A percentile compares a stretch with the other conserved stretches of the same genome.
These are phyloP conservation scores for Elsinoe fawcettii DNA, from an alignment of 2,329 filamentous ascomycete species.

Conservation along the genomic window DNA sequence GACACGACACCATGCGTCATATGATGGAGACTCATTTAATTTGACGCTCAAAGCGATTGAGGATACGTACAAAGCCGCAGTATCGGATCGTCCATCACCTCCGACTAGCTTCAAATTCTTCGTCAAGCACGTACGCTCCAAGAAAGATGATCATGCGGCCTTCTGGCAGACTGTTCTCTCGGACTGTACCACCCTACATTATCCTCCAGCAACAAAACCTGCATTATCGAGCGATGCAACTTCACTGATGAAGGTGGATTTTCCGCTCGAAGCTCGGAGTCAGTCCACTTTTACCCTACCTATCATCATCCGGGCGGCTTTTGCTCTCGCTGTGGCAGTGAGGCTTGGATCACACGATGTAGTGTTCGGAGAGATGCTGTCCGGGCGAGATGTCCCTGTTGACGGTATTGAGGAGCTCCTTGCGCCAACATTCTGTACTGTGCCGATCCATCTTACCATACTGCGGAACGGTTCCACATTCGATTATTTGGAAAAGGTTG, in stretches of 20 bases:
- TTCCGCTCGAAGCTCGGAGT: too few species aligned
- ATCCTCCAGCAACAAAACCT: neutral
- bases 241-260: neutral
- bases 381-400: constrained; percentile 31
- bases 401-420: constrained; percentile 33
- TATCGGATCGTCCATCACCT: neutral
- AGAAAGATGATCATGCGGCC: neutral
- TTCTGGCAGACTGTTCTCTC: neutral
- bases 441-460: constrained; percentile 37
- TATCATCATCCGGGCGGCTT: neutral
- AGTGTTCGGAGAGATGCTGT: constrained; percentile 39
- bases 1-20: constrained; percentile 32
- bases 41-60: neutral
- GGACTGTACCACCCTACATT: neutral
- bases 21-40: constrained; percentile 24
- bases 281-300: neutral
- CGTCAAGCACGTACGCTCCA: neutral
- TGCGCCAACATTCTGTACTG: constrained; percentile 35
- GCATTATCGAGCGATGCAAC: neutral
- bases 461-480: constrained; percentile 25
- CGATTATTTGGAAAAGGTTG: constrained; percentile 27
- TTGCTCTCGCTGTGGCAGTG: constrained; percentile 33
- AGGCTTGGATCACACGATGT: constrained; percentile 43
- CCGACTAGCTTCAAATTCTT: neutral
- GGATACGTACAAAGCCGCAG: neutral